Conservation (phyloP, 345 rosid genomes). For the Triadica sebifera region DNA sequence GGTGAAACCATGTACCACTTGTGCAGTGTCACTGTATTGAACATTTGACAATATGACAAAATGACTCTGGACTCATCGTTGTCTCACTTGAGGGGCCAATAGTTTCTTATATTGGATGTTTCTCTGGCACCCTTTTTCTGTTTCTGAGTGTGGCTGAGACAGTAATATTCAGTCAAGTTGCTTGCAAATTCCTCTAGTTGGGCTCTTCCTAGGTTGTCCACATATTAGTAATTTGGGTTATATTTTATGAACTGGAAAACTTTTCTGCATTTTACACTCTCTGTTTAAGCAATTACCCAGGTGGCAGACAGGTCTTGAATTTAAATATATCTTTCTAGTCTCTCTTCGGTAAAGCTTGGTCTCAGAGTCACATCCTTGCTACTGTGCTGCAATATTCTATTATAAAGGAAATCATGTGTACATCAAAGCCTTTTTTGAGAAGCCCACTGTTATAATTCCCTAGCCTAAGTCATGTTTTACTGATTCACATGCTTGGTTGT, state of each 20-base stretch:
- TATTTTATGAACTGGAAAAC: not conserved
- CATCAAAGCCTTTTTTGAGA: not conserved
- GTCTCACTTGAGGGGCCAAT: not conserved
- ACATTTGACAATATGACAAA: not conserved
- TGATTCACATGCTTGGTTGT: not conserved
- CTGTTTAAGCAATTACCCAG: too few species aligned
- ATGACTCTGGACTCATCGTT: not conserved
- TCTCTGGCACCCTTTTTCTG: not conserved
- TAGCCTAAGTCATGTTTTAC: not conserved
- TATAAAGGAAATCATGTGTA: not conserved
- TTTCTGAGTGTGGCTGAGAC: not conserved
- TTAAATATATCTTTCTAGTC: too few species aligned
- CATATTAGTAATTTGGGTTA: not conserved
- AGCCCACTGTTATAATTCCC: not conserved
- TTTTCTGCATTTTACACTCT: not conserved
- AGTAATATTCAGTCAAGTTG: not conserved
- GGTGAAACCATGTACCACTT: not conserved
- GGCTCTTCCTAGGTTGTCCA: too few species aligned
- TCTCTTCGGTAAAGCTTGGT: too few species aligned
- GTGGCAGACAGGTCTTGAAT: too few species aligned
- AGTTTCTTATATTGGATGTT: not conserved
- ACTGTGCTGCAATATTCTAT: too few species aligned
- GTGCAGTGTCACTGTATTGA: not conserved
- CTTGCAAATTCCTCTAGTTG: not conserved
- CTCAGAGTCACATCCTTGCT: too few species aligned